These are phyloP conservation scores for Novakomyces olei DNA, from an alignment of 805 yeast species.

Conservation along the genomic window DNA sequence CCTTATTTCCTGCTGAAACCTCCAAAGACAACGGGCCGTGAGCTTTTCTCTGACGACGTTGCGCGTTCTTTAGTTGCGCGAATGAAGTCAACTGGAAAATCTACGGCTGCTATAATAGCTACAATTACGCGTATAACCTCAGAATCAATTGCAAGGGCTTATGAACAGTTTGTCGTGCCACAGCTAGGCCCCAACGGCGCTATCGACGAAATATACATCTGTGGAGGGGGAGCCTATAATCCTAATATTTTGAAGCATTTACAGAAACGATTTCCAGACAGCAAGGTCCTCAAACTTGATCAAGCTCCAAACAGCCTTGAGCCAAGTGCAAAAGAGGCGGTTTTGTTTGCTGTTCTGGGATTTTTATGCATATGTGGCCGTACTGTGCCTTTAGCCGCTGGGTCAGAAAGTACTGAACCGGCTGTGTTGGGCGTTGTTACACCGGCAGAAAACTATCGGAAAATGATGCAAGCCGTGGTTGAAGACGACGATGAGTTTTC, in stretches of 20 bases:
- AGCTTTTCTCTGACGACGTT: constrained; percentile 13
- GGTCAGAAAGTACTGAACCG: background rate
- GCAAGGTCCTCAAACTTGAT: constrained; percentile 9
- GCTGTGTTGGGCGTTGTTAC: background rate
- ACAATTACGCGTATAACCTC: constrained; percentile 14
- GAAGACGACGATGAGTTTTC: too few species aligned
- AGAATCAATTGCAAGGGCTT: constrained; percentile 12
- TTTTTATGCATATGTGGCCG: background rate
- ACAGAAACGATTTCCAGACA: constrained; percentile 10
- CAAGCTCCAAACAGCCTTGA: too few species aligned
- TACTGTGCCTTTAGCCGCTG: background rate
- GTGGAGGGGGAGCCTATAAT: constrained; percentile 15
- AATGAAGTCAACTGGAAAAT: constrained; percentile 9
- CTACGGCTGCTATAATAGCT: constrained; percentile 12
- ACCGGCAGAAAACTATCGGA: background rate
- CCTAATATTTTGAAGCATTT: constrained; percentile 11
- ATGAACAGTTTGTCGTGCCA: constrained; percentile 10
- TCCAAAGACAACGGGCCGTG: constrained; percentile 15
- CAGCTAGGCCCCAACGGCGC: constrained; percentile 5
- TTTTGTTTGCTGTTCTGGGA: background rate
- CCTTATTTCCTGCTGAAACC: constrained; percentile 11
- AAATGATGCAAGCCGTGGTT: background rate
- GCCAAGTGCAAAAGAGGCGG: background rate
- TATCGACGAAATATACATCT: constrained; percentile 13
- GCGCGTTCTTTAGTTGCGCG: constrained; percentile 5